phyloP scores from a whole-genome alignment of 2,329 filamentous ascomycete genomes.

The Arthrobotrys conoides region DNA sequence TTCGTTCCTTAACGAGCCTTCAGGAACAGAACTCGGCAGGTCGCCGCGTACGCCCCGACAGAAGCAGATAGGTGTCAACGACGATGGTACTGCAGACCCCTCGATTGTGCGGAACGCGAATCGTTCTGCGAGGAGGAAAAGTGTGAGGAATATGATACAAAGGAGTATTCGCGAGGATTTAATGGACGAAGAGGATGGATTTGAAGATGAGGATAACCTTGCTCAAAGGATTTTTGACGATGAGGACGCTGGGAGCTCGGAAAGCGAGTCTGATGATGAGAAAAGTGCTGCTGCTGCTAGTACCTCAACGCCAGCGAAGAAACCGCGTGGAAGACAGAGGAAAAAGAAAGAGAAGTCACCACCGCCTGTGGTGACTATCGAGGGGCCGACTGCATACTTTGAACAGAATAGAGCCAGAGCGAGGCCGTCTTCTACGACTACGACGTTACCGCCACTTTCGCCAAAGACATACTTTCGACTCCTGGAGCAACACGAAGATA shows the following conservation, averaged over 20 bases:
- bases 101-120: slow-evolving; percentile 72
- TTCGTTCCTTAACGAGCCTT: slow-evolving; percentile 42
- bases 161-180: slow-evolving; percentile 71
- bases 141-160: slow-evolving; percentile 81
- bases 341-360: slow-evolving; percentile 69
- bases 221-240: slow-evolving; percentile 69
- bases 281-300: slow-evolving; percentile 55
- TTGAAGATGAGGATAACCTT: slow-evolving; percentile 45
- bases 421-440: slow-evolving; percentile 86
- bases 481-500: slow-evolving; percentile 76
- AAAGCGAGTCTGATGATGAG: slow-evolving; percentile 64
- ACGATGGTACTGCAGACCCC: slow-evolving; percentile 45
- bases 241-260: slow-evolving; percentile 71
- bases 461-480: slow-evolving; percentile 91
- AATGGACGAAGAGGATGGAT: slow-evolving; percentile 48
- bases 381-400: slow-evolving; percentile 92
- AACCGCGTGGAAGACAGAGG: slow-evolving; percentile 69
- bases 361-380: slow-evolving; percentile 82
- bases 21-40: slow-evolving; percentile 26
- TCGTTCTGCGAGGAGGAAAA: slow-evolving; percentile 88
- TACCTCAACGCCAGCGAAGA: slow-evolving; percentile 69
- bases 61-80: slow-evolving; percentile 46
- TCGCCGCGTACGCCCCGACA: slow-evolving; percentile 54
- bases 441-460: slow-evolving; percentile 81
- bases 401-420: slow-evolving; percentile 79